These are phyloP conservation scores for Colletotrichum melonis DNA, from an alignment of 2,329 filamentous ascomycete species.

Conservation along the genomic window DNA sequence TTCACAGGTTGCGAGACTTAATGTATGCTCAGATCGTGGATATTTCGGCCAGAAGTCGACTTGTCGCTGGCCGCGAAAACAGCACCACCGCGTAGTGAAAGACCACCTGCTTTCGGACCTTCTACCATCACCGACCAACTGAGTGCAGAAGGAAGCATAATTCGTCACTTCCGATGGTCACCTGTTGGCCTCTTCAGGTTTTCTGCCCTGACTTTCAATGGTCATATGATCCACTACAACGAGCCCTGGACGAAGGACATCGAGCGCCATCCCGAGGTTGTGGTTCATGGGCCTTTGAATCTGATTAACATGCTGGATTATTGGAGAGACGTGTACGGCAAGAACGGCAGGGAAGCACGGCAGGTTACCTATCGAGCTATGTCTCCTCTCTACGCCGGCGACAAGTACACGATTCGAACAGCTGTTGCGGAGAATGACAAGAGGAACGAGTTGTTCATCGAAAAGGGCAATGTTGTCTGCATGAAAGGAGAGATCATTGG, in stretches of 20 bases:
- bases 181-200: slow-evolving; percentile 77
- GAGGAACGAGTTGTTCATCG: slow-evolving; percentile 59
- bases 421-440: slow-evolving; percentile 49
- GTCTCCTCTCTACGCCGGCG: slow-evolving; percentile 76
- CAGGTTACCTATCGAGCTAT: slow-evolving; percentile 75
- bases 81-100: slow-evolving; percentile 28
- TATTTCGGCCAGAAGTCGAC: slow-evolving; percentile 54
- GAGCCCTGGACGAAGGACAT: slow-evolving; percentile 70
- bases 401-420: slow-evolving; percentile 71
- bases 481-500: slow-evolving; percentile 47
- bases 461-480: slow-evolving; percentile 49
- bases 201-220: slow-evolving; percentile 87
- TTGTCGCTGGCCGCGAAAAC: slow-evolving; percentile 29
- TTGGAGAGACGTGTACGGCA: slow-evolving; percentile 63
- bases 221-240: slow-evolving; percentile 87
- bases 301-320: slow-evolving; percentile 79
- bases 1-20: not conserved
- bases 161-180: slow-evolving; percentile 54
- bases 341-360: slow-evolving; percentile 28
- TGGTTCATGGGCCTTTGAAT: slow-evolving; percentile 86
- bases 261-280: slow-evolving; percentile 76
- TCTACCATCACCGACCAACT: slow-evolving; percentile 5
- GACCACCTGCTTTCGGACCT: not conserved
- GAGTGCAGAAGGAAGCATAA: slow-evolving; percentile 29
- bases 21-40: slow-evolving; percentile 49